phyloP scores from a whole-genome alignment of 2,329 filamentous ascomycete genomes.

The Xylaria sp. region DNA sequence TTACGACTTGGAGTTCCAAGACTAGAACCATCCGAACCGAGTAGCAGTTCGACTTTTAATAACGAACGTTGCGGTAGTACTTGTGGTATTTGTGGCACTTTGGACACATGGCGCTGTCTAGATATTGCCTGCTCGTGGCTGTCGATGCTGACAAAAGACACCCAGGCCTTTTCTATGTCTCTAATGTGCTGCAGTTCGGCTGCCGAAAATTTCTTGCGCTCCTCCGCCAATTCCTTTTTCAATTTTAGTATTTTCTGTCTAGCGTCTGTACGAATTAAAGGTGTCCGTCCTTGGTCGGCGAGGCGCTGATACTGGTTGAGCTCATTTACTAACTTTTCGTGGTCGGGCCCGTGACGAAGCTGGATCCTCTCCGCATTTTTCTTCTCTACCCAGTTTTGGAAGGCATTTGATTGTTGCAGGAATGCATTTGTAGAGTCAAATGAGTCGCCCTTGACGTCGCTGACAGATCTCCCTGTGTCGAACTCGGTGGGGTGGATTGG shows the following conservation, averaged over 20 bases:
- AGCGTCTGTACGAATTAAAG: constrained; percentile 16
- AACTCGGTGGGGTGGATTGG: constrained; percentile 15
- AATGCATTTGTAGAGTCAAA: constrained; percentile 16
- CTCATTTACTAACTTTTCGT: constrained; percentile 11
- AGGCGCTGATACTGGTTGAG: constrained; percentile 12
- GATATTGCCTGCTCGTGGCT: constrained; percentile 19
- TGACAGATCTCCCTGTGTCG: neutral
- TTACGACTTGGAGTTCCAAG: neutral
- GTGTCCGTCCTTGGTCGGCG: neutral
- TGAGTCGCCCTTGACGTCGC: neutral
- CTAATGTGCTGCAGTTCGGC: constrained; percentile 22
- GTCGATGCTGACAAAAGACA: constrained; percentile 25
- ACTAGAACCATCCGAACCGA: constrained; percentile 31
- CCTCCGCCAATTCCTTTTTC: neutral
- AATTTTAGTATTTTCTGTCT: constrained; percentile 1
- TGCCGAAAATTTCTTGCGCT: neutral
- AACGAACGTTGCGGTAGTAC: neutral
- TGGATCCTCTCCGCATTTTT: constrained; percentile 21
- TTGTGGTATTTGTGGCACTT: neutral
- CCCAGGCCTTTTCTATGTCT: constrained; percentile 28
- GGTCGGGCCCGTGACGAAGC: constrained; percentile 11
- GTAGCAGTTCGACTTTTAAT: constrained; percentile 27
- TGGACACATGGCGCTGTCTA: constrained; percentile 10
- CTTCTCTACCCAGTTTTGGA: constrained; percentile 27
- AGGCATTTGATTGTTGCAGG: constrained; percentile 25